phyloP scores from a whole-genome alignment of 345 rosid genomes.

The Trapa incisa region DNA sequence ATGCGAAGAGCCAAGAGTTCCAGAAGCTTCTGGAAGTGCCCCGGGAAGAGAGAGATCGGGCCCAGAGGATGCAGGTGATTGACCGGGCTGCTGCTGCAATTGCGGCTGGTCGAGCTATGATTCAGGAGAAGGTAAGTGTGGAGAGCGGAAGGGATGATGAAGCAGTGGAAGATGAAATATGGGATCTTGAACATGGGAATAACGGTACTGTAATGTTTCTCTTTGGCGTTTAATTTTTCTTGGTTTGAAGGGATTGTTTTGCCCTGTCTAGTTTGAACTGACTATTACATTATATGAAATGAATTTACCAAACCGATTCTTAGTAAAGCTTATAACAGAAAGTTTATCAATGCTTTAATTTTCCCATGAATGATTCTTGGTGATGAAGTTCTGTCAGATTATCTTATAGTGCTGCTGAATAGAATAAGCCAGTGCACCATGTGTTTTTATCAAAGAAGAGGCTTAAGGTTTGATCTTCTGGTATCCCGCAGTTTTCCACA shows the following conservation, averaged over 20 bases:
- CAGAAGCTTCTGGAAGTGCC: conserved; percentile 55
- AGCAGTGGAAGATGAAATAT: not conserved
- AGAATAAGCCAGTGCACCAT: not conserved
- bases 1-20: conserved; percentile 69
- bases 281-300: not conserved
- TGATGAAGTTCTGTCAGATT: not conserved
- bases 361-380: not conserved
- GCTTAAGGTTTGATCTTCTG: not conserved
- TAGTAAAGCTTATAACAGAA: not conserved
- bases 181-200: conserved; percentile 1
- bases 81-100: conserved; percentile 84
- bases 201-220: conserved; percentile 12
- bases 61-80: conserved; percentile 69
- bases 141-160: not conserved
- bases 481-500: not conserved
- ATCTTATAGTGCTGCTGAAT: not conserved
- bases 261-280: not conserved
- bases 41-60: conserved; percentile 63
- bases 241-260: not conserved
- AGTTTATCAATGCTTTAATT: not conserved
- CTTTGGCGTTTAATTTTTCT: not conserved
- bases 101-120: conserved; percentile 56
- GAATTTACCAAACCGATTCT: not conserved
- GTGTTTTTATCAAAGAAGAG: not conserved
- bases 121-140: conserved; percentile 21